Conservation (phyloP, 2,329 filamentous ascomycete species). For the Clarireedia hainanense region DNA sequence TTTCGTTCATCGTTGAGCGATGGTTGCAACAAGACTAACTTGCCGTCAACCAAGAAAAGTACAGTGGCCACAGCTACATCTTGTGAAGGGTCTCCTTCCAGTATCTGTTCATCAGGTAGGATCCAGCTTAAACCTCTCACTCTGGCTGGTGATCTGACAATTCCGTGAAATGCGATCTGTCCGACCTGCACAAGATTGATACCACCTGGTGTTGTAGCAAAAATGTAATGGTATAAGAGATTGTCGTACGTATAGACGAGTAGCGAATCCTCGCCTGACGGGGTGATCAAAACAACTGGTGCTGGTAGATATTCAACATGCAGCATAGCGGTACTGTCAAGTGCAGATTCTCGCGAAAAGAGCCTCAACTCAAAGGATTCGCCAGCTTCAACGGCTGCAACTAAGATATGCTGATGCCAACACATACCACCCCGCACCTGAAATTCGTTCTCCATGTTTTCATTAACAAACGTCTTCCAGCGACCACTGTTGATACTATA, state of each 20-base stretch:
- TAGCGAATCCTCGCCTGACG: conserved; percentile 87
- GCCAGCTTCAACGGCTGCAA: conserved; percentile 85
- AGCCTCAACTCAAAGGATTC: conserved; percentile 80
- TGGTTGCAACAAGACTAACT: conserved; percentile 85
- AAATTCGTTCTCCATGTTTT: conserved; percentile 79
- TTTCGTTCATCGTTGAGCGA: conserved; percentile 74
- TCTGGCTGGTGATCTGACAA: conserved; percentile 85
- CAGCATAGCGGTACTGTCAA: conserved; percentile 66
- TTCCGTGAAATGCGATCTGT: conserved; percentile 94
- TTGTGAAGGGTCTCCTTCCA: conserved; percentile 87
- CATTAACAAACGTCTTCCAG: conserved; percentile 89
- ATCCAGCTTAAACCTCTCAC: conserved; percentile 95
- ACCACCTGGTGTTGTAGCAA: conserved; percentile 60
- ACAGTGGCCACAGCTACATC: conserved; percentile 92
- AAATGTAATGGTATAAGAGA: conserved; percentile 88
- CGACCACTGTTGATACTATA: conserved; percentile 91
- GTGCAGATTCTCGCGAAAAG: conserved; percentile 76
- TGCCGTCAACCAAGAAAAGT: conserved; percentile 93
- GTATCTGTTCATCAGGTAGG: conserved; percentile 78
- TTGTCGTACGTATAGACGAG: conserved; percentile 98
- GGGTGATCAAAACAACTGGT: conserved; percentile 82
- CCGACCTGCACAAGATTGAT: conserved; percentile 86
- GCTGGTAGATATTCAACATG: conserved; percentile 72
- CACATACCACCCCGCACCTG: conserved; percentile 94
- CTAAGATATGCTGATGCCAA: conserved; percentile 93